phyloP scores from a whole-genome alignment of 2,329 filamentous ascomycete genomes.

The Rachicladosporium sp. region DNA sequence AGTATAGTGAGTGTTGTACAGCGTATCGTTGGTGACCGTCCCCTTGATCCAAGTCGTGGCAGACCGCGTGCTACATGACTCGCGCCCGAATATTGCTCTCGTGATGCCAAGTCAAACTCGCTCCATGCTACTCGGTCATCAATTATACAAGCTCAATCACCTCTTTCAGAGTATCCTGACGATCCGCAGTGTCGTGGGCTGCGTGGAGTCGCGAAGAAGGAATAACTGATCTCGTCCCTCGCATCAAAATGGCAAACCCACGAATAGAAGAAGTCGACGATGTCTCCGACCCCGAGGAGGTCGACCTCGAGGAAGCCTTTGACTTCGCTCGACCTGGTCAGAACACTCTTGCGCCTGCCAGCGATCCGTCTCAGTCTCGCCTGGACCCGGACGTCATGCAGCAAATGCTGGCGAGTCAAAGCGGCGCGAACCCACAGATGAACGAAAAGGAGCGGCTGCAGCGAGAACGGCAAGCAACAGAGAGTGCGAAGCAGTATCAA shows the following conservation, averaged over 20 bases:
- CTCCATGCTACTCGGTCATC: too few relatives aligned
- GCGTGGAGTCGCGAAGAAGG: too few relatives aligned
- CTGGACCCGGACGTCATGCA: slow-evolving; percentile 15
- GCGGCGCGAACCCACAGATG: slow-evolving; percentile 12
- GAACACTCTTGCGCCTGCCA: slow-evolving; percentile 11
- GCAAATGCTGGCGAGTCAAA: slow-evolving; percentile 11
- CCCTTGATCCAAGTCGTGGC: too few relatives aligned
- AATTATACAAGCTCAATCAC: too few relatives aligned
- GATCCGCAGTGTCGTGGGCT: too few relatives aligned
- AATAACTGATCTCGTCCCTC: too few relatives aligned
- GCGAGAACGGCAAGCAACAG: slow-evolving; percentile 35
- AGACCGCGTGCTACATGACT: too few relatives aligned
- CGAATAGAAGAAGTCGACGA: slow-evolving; percentile 88
- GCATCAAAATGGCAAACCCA: slow-evolving; percentile 57
- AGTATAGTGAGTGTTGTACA: too few relatives aligned
- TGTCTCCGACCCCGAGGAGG: slow-evolving; percentile 67
- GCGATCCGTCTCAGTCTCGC: slow-evolving; percentile 11
- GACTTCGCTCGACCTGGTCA: slow-evolving; percentile 29
- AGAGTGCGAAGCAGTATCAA: slow-evolving; percentile 62
- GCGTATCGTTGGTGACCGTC: too few relatives aligned
- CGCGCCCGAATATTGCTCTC: too few relatives aligned
- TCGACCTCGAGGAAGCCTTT: slow-evolving; percentile 57
- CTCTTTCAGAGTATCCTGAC: too few relatives aligned
- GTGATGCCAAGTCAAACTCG: too few relatives aligned
- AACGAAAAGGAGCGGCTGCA: slow-evolving; percentile 18